Base-by-base conservation (phyloP, 1,139 yeast genomes). In the Saccharomycopsis hybrid region DNA sequence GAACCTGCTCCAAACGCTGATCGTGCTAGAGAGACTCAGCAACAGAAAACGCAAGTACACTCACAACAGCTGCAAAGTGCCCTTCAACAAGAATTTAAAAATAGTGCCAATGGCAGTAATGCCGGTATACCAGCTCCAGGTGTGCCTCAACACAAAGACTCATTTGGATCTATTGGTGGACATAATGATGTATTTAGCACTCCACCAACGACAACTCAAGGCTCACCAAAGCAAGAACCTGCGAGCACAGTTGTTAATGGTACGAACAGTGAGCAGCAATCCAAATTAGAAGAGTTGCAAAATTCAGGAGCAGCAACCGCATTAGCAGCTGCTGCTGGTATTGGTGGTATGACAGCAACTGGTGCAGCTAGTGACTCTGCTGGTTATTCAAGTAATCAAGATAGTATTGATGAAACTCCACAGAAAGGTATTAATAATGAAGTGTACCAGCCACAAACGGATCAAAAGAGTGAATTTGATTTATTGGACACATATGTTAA, bases 321-420 rank as follows among this genome's bases (percentile, higher is more conserved):
- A 37, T 31, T 39, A 9, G 28, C 33, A 5, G 51, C 40, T 31
- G 50, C 46, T 40, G 41, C 37, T 35, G 44, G 18, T 18, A 51
- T 52, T 25, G 56, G 51, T 36, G 52, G 51, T 25, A 57, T 56
- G 36, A 56, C 55, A 9, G 57, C 56, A 18, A 48, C 54, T 33
- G 57, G 54, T 13, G 57, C 56, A 25, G 51, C 58, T 5, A 54
- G 43, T 13, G 54, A 53, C 28, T 55, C 41, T 18, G 18, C 18
- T 18, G 18, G 18, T 18, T 18, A 18, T 18, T 18, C 18, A 18
- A 18, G 18, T 18, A 18, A 18, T 18, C 18, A 18, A 18, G 18
- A 18, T 18, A 18, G 18, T 18, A 18, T 18, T 18, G 18, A 18
- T 18, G 18, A 18, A 18, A 18, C 18, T 18, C 18, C 18, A 18